Conservation (phyloP, 2,329 filamentous ascomycete species). For the Zymoseptoria passerinii region DNA sequence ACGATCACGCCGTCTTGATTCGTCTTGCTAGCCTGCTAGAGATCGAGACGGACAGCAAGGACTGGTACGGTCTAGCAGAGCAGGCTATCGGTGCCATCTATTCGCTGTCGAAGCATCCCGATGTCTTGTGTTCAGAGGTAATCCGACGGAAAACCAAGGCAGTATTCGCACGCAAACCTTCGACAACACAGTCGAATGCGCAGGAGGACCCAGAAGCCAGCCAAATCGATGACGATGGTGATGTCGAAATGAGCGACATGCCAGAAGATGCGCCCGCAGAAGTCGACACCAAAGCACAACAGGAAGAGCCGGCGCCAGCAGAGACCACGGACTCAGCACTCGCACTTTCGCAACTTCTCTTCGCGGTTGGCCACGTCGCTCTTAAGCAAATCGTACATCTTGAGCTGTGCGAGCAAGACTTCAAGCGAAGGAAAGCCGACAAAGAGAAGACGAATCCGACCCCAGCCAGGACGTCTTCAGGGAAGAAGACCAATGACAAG, state of each 20-base stretch:
- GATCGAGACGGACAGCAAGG: slow-evolving; percentile 78
- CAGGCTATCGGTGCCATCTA: slow-evolving; percentile 96
- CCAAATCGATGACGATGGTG: slow-evolving; percentile 28
- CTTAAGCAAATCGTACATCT: slow-evolving; percentile 99
- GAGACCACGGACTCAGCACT: slow-evolving; percentile 42
- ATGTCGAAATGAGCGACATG: slow-evolving; percentile 33
- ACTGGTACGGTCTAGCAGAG: slow-evolving; percentile 89
- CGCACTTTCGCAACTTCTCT: slow-evolving; percentile 80
- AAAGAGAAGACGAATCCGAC: slow-evolving; percentile 57
- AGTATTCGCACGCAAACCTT: slow-evolving; percentile 59
- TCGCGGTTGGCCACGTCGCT: slow-evolving; percentile 90
- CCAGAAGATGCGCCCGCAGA: slow-evolving; percentile 16
- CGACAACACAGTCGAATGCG: slow-evolving; percentile 22
- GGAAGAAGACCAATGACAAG: slow-evolving; percentile 40
- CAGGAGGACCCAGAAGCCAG: slow-evolving; percentile 16
- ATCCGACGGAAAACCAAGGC: slow-evolving; percentile 76
- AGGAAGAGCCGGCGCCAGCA: slow-evolving; percentile 13
- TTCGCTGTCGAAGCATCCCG: slow-evolving; percentile 84
- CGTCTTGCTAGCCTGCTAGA: slow-evolving; percentile 79
- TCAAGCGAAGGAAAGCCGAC: slow-evolving; percentile 90
- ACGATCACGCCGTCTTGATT: slow-evolving; percentile 79
- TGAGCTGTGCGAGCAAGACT: slow-evolving; percentile 94
- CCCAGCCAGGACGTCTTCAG: slow-evolving; percentile 22
- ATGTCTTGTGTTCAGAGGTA: slow-evolving; percentile 85
- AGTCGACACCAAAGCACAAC: slow-evolving; percentile 15